These are phyloP conservation scores for Phytophthora meadii DNA, from an alignment of 352 stramenopile genomes.

Conservation along the genomic window DNA sequence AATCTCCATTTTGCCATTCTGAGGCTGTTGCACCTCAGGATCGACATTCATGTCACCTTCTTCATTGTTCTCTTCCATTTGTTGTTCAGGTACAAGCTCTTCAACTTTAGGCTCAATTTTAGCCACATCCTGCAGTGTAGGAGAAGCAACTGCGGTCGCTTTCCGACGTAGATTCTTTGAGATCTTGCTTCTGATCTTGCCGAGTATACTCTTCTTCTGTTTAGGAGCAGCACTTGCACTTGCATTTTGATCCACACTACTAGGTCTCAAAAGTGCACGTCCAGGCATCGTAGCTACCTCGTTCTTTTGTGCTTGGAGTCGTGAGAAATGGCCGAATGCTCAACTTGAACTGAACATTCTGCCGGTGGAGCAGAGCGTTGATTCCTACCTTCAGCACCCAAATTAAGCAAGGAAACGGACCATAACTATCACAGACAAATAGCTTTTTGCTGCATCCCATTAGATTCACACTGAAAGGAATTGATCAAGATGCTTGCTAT, in stretches of 20 bases:
- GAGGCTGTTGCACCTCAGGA: conserved; percentile 4
- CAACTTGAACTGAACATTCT: conserved; percentile 15
- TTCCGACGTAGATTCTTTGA: conserved; percentile 58
- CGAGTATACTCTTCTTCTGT: conserved; percentile 72
- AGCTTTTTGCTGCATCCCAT: background rate
- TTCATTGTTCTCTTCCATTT: conserved; percentile 16
- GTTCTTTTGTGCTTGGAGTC: conserved; percentile 5
- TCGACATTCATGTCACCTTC: conserved; percentile 10
- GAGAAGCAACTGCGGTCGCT: conserved; percentile 30
- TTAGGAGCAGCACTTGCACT: conserved; percentile 21
- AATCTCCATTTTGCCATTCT: background rate
- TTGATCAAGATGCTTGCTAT: conserved; percentile 2
- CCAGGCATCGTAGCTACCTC: conserved; percentile 17
- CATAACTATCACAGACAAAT: conserved; percentile 5
- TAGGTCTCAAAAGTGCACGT: conserved; percentile 43
- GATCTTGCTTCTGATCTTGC: conserved; percentile 75
- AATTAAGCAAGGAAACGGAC: conserved; percentile 33
- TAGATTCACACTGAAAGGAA: background rate
- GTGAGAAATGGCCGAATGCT: conserved; percentile 20
- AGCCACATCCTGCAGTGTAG: conserved; percentile 43
- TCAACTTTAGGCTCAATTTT: conserved; percentile 26
- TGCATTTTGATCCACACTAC: conserved; percentile 6
- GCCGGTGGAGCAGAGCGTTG: background rate
- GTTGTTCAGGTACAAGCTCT: conserved; percentile 2
- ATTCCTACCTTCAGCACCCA: background rate